These are phyloP conservation scores for Circinella umbellata DNA, from an alignment of 371 early-diverging fungal genomes.

Conservation along the genomic window DNA sequence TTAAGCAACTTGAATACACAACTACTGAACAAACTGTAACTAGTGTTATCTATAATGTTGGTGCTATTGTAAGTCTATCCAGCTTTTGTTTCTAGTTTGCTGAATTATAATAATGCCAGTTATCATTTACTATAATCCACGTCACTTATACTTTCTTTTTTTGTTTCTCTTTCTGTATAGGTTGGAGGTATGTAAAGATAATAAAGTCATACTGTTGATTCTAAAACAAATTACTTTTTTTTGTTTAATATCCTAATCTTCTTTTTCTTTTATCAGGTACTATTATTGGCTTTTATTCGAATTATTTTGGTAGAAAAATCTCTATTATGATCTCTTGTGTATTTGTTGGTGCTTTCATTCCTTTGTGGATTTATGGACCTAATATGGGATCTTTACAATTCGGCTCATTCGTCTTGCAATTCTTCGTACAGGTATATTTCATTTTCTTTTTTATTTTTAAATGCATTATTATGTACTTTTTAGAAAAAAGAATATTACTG, in stretches of 20 bases:
- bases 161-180: neutral
- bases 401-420: constrained; percentile 68
- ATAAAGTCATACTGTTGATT: neutral
- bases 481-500: neutral
- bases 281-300: constrained; percentile 64
- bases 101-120: neutral
- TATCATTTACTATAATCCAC: no score
- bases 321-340: constrained; percentile 53
- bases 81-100: neutral
- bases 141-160: neutral
- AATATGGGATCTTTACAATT: constrained; percentile 48
- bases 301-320: constrained; percentile 68
- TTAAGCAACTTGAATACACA: constrained; percentile 58
- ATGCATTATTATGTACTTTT: neutral
- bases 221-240: no score
- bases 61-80: constrained; percentile 62
- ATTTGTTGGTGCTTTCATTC: constrained; percentile 65
- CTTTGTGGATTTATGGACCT: constrained; percentile 68
- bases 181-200: neutral
- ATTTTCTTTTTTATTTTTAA: neutral
- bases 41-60: constrained; percentile 63
- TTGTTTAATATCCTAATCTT: neutral
- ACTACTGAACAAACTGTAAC: constrained; percentile 60
- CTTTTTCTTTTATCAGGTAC: neutral
- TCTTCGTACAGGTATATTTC: constrained; percentile 55